These are phyloP conservation scores for Coemansia sp. DNA, from an alignment of 192 early-diverging fungal species.

Conservation along the genomic window DNA sequence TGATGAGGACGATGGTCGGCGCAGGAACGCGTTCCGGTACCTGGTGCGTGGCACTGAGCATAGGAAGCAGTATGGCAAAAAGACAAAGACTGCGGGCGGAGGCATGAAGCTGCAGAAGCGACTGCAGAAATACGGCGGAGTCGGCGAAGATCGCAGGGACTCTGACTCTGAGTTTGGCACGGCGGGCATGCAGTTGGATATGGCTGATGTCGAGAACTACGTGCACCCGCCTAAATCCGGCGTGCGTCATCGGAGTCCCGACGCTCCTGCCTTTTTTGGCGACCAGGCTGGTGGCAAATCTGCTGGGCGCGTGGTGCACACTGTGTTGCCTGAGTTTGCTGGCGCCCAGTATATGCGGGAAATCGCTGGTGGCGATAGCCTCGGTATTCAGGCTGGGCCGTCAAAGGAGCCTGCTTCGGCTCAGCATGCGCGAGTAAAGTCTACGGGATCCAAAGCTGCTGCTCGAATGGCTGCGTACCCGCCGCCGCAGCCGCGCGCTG, in stretches of 20 bases:
- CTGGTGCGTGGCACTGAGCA: constrained; percentile 57
- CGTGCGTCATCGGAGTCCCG: background rate
- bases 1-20: constrained; percentile 30
- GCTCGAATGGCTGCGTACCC: constrained; percentile 20
- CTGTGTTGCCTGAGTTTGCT: constrained; percentile 40
- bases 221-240: constrained; percentile 38
- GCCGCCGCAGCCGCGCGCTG: constrained; percentile 21
- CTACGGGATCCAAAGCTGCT: background rate
- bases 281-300: constrained; percentile 43
- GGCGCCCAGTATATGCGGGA: constrained; percentile 51
- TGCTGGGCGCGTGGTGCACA: constrained; percentile 1
- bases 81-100: background rate
- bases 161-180: constrained; percentile 49
- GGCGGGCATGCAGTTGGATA: constrained; percentile 36
- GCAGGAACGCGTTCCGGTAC: constrained; percentile 43
- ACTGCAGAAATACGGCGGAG: constrained; percentile 29
- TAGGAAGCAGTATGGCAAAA: constrained; percentile 40
- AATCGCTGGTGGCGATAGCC: constrained; percentile 3
- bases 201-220: constrained; percentile 55
- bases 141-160: constrained; percentile 28
- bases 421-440: constrained; percentile 1
- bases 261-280: constrained; percentile 31
- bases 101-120: constrained; percentile 26
- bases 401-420: background rate
- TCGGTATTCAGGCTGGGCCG: background rate